These are phyloP conservation scores for Huntiella omanensis DNA, from an alignment of 2,329 filamentous ascomycete species.

Conservation along the genomic window DNA sequence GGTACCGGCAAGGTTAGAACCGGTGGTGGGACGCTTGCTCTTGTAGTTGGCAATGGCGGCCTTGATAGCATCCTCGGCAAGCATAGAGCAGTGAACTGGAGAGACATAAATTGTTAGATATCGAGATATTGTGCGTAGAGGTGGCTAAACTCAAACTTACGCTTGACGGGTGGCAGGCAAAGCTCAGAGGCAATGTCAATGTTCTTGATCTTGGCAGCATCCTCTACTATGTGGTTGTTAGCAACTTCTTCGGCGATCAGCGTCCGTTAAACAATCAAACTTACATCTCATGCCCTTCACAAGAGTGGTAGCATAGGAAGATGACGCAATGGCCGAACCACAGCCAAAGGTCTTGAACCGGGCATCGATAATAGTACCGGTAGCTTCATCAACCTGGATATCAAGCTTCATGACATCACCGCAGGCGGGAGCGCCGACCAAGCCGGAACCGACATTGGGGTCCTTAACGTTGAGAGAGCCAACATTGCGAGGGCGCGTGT, in stretches of 20 bases:
- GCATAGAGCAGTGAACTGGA: slow-evolving; percentile 75
- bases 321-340: slow-evolving; percentile 84
- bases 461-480: slow-evolving; percentile 53
- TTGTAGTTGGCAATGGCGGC: slow-evolving; percentile 81
- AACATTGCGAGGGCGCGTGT: slow-evolving; percentile 34
- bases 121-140: too few relatives aligned
- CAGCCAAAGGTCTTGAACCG: slow-evolving; percentile 98
- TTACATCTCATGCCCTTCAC: slow-evolving; percentile 67
- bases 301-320: slow-evolving; percentile 88
- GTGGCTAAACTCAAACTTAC: slow-evolving; percentile 30
- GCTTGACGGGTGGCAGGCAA: slow-evolving; percentile 70
- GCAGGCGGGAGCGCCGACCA: slow-evolving; percentile 76
- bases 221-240: slow-evolving; percentile 40
- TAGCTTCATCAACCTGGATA: slow-evolving; percentile 74
- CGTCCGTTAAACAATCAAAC: background rate
- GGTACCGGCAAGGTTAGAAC: slow-evolving; percentile 62
- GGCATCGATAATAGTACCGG: slow-evolving; percentile 78
- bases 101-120: background rate
- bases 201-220: slow-evolving; percentile 83
- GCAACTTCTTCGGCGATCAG: background rate
- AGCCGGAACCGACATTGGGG: slow-evolving; percentile 68
- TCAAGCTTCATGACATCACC: slow-evolving; percentile 72
- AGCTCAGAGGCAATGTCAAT: slow-evolving; percentile 97
- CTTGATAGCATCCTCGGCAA: slow-evolving; percentile 82
- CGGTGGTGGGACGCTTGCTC: slow-evolving; percentile 41